phyloP scores from a whole-genome alignment of 495 filamentous ascomycete species.

The Cercophora newfieldiana region DNA sequence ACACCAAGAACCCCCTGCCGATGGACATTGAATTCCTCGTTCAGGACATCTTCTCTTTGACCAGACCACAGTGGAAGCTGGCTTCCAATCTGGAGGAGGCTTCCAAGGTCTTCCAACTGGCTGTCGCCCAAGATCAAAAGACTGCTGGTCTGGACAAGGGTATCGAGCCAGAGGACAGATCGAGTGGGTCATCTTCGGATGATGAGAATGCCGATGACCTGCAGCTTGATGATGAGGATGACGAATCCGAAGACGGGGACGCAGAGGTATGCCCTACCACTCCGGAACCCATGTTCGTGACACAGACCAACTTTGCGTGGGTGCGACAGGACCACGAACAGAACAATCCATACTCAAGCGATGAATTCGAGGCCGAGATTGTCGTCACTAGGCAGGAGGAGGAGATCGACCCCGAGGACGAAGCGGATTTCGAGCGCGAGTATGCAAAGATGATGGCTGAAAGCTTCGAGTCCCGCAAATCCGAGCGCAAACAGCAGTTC shows the following conservation, averaged over 20 bases:
- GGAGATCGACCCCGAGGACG: slow-evolving; percentile 87
- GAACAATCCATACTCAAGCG: slow-evolving; percentile 50
- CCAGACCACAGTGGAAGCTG: slow-evolving; percentile 90
- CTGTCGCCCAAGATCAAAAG: slow-evolving; percentile 86
- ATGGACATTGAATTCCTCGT: slow-evolving; percentile 98
- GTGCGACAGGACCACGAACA: slow-evolving; percentile 44
- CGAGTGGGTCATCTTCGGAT: slow-evolving; percentile 64
- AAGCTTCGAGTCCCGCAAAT: slow-evolving; percentile 88
- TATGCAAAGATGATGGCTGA: slow-evolving; percentile 99
- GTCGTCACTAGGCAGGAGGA: slow-evolving; percentile 87
- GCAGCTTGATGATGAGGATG: slow-evolving; percentile 40
- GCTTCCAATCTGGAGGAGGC: slow-evolving; percentile 80
- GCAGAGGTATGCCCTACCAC: slow-evolving; percentile 40
- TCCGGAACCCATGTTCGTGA: background rate
- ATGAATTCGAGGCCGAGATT: slow-evolving; percentile 78
- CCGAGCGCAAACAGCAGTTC: slow-evolving; percentile 90
- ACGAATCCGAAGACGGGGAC: slow-evolving; percentile 51
- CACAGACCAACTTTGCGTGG: slow-evolving; percentile 17
- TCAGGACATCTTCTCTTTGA: slow-evolving; percentile 83
- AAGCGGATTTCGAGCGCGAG: slow-evolving; percentile 97
- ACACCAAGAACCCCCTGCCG: slow-evolving; percentile 86
- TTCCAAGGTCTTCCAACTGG: slow-evolving; percentile 78
- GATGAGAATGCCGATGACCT: slow-evolving; percentile 58
- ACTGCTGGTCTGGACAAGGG: slow-evolving; percentile 66
- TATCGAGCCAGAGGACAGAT: slow-evolving; percentile 65